Base-by-base conservation (phyloP, 129 eudicot species). In the Flaveria ramosissima region DNA sequence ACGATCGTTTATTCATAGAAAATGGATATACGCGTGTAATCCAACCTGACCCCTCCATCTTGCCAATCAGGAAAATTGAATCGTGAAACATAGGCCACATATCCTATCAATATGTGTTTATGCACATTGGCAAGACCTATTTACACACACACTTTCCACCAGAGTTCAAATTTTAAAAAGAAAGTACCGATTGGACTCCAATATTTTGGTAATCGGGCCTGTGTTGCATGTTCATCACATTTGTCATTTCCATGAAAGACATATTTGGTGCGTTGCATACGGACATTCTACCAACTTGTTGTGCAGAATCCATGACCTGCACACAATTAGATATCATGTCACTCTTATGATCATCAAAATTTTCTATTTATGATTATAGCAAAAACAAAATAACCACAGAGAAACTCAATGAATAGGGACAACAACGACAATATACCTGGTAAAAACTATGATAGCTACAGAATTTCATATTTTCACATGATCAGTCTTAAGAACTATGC, bases 221-320 rank as follows among this genome's bases (percentile, higher is more conserved):
- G 15, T 19, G 75, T 45, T 82, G 81, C 72, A 65, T 72, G 72
- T 51, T 82, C 84, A 86, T 68, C 63, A 86, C 62, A 65, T 80
- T 64, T 50, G 93, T 92, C 88, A 91, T 88, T 70, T 91, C 97
- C 86, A 72, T 72, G 79, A 74, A 91, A 64, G 97, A 78, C 89
- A 91, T 55, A 61, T 84, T 85, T 50, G 84, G 85, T 66, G 89
- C 83, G 55, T 71, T 66, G 70, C 85, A 82, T 73, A 81, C 84
- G 0, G 91, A 81, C 64, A 80, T 39, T 70, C 88, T 78, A 77
- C 79, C 91, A 30, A 76, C 93, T 72, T 88, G 85, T 82, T 84
- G 82, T 70, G 86, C 86, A 13, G 93, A 84, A 70, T 91, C 93
- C 62, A 84, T 77, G 19, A 84, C 89, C 97, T 91, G 86, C 67